Base-by-base conservation (phyloP, 1,284 basidiomycete species). In the Polyporus tsugae region DNA sequence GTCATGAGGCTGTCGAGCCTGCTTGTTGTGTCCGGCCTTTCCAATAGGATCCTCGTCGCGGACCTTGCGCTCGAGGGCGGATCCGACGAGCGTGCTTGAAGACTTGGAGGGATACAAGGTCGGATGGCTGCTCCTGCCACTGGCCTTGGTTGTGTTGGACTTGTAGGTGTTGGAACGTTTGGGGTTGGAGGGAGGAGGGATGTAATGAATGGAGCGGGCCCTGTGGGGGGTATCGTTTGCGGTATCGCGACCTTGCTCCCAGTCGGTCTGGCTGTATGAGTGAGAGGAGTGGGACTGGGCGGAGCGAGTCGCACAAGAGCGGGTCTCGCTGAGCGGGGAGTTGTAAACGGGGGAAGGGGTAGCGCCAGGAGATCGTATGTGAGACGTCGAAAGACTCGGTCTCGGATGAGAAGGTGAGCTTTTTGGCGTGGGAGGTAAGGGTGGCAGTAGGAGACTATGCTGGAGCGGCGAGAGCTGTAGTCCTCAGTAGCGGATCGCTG, bases 81-180 rank as follows among this genome's bases (percentile, higher is more conserved):
- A 91, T 2, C 92, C 91, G 22, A 93, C 86, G 44, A 94, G 87
- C 0, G 92, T 94, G 70, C 86, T 88, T 2, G 87, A 81, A 0
- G 91, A 92, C 68, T 91, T 89, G 38, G 85, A 87, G 10, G 87
- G 81, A 53, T 82, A 80, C 41, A 89, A 75, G 0, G 80, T 81
- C 4, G 88, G 85, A 1, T 87, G 85, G 5, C 68, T 59, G 29
- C 71, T 70, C 57, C 71, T 70, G 29, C 57, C 69, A 36, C 73
- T 72, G 19, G 69, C 62, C 60, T 71, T 74, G 11, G 75, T 77
- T 35, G 53, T 53, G n/a, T 64, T 77, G 22, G 78, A 77, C 61
- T 75, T 75, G 70, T 74, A 75, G 6, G 76, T 78, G 62, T 77
- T 73, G 11, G 78, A 79, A 2, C 76, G 74, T 6, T 75, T 69